Evolutionary conservation across 108 stramenopile species (phyloP), one percentile per base, ranked within the genome.

Genomic region (Cyclotella choctawhatcheeana): DNA sequence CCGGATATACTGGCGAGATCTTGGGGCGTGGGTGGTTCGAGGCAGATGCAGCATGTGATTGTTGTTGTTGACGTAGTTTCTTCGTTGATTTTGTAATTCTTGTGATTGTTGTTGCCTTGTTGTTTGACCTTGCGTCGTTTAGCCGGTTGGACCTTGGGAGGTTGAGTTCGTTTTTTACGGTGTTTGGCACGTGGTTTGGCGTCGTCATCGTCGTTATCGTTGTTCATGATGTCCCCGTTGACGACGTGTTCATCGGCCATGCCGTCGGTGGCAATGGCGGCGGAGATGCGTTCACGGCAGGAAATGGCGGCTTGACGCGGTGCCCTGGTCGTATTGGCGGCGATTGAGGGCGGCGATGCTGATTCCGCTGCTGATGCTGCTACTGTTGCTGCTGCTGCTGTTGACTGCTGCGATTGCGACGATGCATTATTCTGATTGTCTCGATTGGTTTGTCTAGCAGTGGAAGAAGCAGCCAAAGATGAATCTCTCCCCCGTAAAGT

Each of bases 31-130:
- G 89, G 86, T 62, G 71, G 70, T 31, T 82, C 79, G 73, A 94
- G 84, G 60, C 93, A 94, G 51, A 94, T 94, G 63, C 89, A 89
- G 69, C 93, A 94, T 21, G 63, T 65, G 44, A n/a, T n/a, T n/a
- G n/a, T n/a, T n/a, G n/a, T n/a, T n/a, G n/a, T n/a, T n/a, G n/a
- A n/a, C n/a, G n/a, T n/a, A n/a, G 72, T 29, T 64, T 54, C 44
- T 45, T 69, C 35, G 12, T 29, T 29, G 37, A 8, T 50, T 35
- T 18, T 30, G 14, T 65, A 17, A 6, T 18, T 4, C 58, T 60
- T 60, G 21, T n/a, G 32, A 18, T 20, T 13, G 5, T 51, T 26
- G 21, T 55, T 55, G 21, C 21, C 37, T 24, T 40, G 37, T 40
- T 6, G 37, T 40, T 40, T 6, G 37, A 40, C 12, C 37, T n/a